Evolutionary conservation across 2,329 filamentous ascomycete genomes (phyloP).

Genomic region (Penicillium sp.): DNA sequence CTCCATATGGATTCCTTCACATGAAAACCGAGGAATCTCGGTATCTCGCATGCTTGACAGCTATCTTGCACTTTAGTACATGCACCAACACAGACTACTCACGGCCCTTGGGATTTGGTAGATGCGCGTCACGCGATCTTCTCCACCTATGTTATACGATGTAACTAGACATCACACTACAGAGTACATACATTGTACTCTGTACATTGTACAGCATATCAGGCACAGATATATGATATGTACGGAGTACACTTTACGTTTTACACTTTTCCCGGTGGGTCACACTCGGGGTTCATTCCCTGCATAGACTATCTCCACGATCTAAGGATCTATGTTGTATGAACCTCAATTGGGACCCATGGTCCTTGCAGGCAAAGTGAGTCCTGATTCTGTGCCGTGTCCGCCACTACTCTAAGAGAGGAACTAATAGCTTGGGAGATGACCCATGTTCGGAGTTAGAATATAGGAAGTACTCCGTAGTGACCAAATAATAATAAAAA

Average conservation of each 20-base stretch:
- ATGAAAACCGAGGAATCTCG: conserved; percentile 20
- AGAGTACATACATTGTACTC: not conserved
- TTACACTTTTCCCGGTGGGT: not conserved
- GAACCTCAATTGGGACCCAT: conserved; percentile 10
- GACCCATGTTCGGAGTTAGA: not conserved
- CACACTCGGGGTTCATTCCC: conserved; percentile 11
- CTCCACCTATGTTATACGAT: not conserved
- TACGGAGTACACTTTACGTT: not conserved
- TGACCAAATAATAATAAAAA: not conserved
- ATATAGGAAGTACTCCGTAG: not conserved
- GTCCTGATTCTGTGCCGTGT: conserved; percentile 13
- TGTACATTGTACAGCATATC: no score
- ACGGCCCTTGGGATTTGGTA: not conserved
- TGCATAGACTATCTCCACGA: conserved; percentile 23
- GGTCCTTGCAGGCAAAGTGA: conserved; percentile 7
- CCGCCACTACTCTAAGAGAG: conserved; percentile 6
- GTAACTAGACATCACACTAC: not conserved
- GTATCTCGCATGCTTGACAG: conserved; percentile 27
- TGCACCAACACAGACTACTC: not conserved
- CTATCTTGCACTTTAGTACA: conserved; percentile 5
- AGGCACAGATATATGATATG: no score
- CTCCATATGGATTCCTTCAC: conserved; percentile 12
- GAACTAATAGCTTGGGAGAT: not conserved
- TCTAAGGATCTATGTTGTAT: conserved; percentile 8
- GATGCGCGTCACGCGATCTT: conserved; percentile 1